These are phyloP conservation scores for Linnemannia zychae DNA, from an alignment of 192 early-diverging fungal species.

Conservation along the genomic window DNA sequence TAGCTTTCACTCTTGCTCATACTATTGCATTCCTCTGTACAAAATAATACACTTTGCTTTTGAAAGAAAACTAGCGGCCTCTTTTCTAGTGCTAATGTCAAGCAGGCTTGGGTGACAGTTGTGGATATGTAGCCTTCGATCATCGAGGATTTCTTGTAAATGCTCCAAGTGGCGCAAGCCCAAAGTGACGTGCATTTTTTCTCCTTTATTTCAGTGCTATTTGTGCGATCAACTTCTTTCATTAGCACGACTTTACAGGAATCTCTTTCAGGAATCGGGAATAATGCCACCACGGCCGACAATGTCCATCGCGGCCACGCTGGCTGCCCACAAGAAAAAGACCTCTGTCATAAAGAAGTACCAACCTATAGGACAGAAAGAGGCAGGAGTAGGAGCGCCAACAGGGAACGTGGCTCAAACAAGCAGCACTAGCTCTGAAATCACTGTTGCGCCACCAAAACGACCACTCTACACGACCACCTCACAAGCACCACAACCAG, in stretches of 20 bases:
- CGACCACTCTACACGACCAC: background rate
- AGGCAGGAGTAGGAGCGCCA: background rate
- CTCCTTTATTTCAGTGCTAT: background rate
- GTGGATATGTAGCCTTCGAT: no score
- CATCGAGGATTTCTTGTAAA: no score
- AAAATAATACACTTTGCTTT: background rate
- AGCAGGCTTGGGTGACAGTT: no score
- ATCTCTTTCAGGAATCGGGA: no score
- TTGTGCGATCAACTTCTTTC: background rate
- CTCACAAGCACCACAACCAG: background rate
- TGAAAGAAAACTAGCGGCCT: no score
- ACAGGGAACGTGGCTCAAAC: background rate
- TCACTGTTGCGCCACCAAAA: background rate
- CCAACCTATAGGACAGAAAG: background rate
- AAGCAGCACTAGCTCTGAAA: background rate
- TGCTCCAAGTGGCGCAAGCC: no score
- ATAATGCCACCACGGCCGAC: conserved; percentile 13
- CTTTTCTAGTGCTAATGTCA: no score
- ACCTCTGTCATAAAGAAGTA: conserved; percentile 23
- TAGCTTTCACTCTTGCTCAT: background rate
- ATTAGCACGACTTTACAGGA: background rate
- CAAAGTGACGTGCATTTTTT: conserved; percentile 4
- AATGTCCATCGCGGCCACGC: conserved; percentile 49
- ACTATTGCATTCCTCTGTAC: conserved; percentile 1
- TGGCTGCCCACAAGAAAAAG: conserved; percentile 41